These are phyloP conservation scores for Lentinula sp. DNA, from an alignment of 768 basidiomycete species.

Conservation along the genomic window DNA sequence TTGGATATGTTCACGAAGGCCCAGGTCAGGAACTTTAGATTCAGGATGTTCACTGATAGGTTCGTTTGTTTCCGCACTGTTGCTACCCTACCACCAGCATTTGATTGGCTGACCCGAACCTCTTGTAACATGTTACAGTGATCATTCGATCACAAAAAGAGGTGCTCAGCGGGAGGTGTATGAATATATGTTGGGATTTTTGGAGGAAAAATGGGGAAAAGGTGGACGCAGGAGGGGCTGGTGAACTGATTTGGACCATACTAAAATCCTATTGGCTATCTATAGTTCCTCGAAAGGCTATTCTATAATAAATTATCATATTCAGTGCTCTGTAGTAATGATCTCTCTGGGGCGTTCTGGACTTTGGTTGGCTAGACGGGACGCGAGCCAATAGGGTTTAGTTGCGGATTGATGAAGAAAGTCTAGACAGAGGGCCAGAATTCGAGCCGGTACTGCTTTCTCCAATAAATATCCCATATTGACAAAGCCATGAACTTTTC, in stretches of 20 bases:
- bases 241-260: conserved; percentile 19
- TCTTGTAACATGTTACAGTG: conserved; percentile 37
- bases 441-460: conserved; percentile 1
- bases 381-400: neutral
- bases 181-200: conserved; percentile 78
- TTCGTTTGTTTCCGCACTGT: conserved; percentile 23
- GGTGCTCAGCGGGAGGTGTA: conserved; percentile 83
- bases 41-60: conserved; percentile 98
- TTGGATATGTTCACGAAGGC: conserved; percentile 88
- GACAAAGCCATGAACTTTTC: conserved; percentile 2
- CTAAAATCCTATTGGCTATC: neutral
- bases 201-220: conserved; percentile 92
- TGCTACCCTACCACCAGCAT: conserved; percentile 12
- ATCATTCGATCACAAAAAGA: conserved; percentile 69
- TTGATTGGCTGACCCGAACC: conserved; percentile 9
- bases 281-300: neutral
- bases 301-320: neutral
- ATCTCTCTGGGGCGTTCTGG: conserved; percentile 1
- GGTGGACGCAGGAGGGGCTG: conserved; percentile 62
- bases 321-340: neutral
- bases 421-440: conserved; percentile 6
- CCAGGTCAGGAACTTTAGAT: conserved; percentile 68
- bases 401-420: conserved; percentile 1
- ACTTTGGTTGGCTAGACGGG: conserved; percentile 5
- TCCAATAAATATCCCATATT: conserved; percentile 6